Conservation (phyloP, 129 eudicot genomes). For the Flaveria linearis region DNA sequence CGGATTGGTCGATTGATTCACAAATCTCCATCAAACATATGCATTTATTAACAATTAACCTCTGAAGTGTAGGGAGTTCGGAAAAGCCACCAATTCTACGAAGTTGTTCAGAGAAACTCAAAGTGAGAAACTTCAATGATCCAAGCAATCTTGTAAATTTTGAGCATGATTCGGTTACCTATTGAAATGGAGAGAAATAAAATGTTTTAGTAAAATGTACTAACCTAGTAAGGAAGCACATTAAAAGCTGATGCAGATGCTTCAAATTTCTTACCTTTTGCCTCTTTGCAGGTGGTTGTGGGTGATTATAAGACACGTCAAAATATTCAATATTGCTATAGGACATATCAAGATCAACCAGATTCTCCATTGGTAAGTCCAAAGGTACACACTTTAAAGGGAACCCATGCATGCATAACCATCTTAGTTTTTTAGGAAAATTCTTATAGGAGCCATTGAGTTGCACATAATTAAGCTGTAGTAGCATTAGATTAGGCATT, state of each 20-base stretch:
- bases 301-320: not conserved
- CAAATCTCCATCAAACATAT: slow-evolving; percentile 18
- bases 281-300: not conserved
- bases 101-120: slow-evolving; percentile 34
- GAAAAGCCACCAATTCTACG: not conserved
- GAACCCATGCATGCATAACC: slow-evolving; percentile 33
- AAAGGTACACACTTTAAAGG: not conserved
- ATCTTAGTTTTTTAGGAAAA: slow-evolving; percentile 30
- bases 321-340: slow-evolving; percentile 8
- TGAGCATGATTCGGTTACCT: not conserved
- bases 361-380: slow-evolving; percentile 22
- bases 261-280: slow-evolving; percentile 1
- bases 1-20: slow-evolving; percentile 26
- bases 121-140: slow-evolving; percentile 33
- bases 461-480: slow-evolving; percentile 26
- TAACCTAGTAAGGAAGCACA: not conserved
- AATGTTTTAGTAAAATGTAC: not conserved
- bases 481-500: slow-evolving; percentile 27
- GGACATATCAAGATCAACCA: slow-evolving; percentile 31
- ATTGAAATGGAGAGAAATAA: not conserved
- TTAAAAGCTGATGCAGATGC: not conserved
- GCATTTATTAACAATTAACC: slow-evolving; percentile 28
- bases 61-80: slow-evolving; percentile 33
- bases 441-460: slow-evolving; percentile 13
- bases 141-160: not conserved